These are phyloP conservation scores for Saprolegnia diclina DNA, from an alignment of 352 stramenopile species.

Conservation along the genomic window DNA sequence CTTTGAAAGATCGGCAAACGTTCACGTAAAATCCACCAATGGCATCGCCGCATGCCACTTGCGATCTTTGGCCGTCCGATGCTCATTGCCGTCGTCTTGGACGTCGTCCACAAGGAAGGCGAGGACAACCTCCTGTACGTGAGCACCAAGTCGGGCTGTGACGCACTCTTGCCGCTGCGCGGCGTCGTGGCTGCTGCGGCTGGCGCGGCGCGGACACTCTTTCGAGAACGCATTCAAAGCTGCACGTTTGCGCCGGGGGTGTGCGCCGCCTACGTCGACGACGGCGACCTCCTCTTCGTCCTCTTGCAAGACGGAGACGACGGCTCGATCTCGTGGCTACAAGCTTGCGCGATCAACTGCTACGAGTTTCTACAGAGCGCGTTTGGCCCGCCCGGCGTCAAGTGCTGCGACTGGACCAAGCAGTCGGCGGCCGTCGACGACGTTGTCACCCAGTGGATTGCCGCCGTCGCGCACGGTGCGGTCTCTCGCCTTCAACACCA, in stretches of 20 bases:
- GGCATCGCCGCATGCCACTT: not conserved
- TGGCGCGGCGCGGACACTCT: slow-evolving; percentile 44
- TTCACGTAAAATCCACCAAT: too few species aligned
- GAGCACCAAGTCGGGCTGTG: not conserved
- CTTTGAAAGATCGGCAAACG: too few species aligned
- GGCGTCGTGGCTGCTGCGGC: slow-evolving; percentile 55
- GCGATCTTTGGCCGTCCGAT: not conserved
- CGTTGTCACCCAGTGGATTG: not conserved
- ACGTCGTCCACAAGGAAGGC: slow-evolving; percentile 59
- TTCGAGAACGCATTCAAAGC: slow-evolving; percentile 37
- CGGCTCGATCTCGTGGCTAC: not conserved
- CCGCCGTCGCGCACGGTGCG: not conserved
- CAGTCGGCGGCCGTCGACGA: not conserved
- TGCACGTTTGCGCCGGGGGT: slow-evolving; percentile 32
- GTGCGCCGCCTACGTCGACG: slow-evolving; percentile 12
- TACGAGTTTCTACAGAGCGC: not conserved
- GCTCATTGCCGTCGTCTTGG: slow-evolving; percentile 36
- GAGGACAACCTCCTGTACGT: slow-evolving; percentile 57
- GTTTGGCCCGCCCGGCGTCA: slow-evolving; percentile 8
- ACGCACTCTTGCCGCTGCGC: slow-evolving; percentile 36
- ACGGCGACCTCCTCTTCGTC: slow-evolving; percentile 23
- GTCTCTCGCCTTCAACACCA: not conserved
- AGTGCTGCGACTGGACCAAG: slow-evolving; percentile 5
- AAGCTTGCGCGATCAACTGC: slow-evolving; percentile 5
- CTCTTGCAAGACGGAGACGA: not conserved